Evolutionary conservation across 164 flowering plant species (phyloP).

Genomic region (Chimonanthus praecox): DNA sequence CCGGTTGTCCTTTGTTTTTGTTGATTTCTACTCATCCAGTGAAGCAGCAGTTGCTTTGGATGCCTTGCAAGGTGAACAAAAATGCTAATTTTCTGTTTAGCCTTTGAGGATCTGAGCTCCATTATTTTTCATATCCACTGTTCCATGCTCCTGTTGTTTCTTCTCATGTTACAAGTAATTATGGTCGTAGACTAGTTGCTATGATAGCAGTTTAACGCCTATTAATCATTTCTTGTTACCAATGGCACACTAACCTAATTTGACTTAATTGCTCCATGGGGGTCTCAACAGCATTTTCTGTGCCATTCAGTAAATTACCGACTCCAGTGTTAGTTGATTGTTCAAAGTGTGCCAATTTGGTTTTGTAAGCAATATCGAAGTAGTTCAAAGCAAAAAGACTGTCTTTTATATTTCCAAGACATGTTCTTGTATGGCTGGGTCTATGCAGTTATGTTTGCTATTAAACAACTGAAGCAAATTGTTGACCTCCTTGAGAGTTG

Average conservation of each 20-base stretch:
- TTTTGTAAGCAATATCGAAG: neutral
- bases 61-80: slow-evolving; percentile 78
- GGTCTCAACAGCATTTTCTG: neutral
- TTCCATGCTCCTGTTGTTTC: slow-evolving; percentile 10
- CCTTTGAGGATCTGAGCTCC: slow-evolving; percentile 5
- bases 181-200: neutral
- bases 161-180: slow-evolving; percentile 4
- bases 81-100: slow-evolving; percentile 6
- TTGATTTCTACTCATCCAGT: slow-evolving; percentile 71
- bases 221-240: neutral
- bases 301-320: neutral
- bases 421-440: neutral
- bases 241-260: neutral
- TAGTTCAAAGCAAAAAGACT: neutral
- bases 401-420: too few species aligned
- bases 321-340: neutral
- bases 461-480: neutral
- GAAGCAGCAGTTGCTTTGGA: slow-evolving; percentile 86
- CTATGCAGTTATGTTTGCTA: neutral
- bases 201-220: neutral
- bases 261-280: neutral
- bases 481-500: neutral
- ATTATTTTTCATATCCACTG: neutral
- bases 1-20: slow-evolving; percentile 87
- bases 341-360: neutral